phyloP scores from a whole-genome alignment of 2,329 filamentous ascomycete species.

The Colletotrichum sp. region DNA sequence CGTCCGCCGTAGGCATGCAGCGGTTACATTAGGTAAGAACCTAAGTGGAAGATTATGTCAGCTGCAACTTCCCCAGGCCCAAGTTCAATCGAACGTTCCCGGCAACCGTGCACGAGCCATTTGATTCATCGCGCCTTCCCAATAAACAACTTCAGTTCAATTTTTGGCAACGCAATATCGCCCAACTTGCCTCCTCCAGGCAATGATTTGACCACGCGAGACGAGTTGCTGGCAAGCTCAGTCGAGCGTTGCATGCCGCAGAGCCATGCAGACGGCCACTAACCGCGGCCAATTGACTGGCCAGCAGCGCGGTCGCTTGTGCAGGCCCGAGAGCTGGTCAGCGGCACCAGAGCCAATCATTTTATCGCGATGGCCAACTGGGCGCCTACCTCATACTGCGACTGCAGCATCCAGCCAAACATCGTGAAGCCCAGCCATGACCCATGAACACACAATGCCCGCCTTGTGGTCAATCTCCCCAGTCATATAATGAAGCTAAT shows the following conservation, averaged over 20 bases:
- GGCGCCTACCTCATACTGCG: conserved; percentile 23
- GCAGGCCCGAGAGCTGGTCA: conserved; percentile 19
- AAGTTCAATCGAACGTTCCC: neutral
- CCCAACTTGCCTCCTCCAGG: neutral
- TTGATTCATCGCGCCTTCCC: neutral
- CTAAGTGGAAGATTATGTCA: neutral
- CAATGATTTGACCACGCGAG: conserved; percentile 1
- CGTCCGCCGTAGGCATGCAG: neutral
- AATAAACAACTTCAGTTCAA: neutral
- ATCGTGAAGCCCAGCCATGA: conserved; percentile 10
- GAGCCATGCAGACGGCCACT: neutral
- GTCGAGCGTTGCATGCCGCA: neutral
- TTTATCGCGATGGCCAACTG: neutral
- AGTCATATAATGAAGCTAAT: conserved; percentile 21
- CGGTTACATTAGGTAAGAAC: neutral
- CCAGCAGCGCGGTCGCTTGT: conserved; percentile 5
- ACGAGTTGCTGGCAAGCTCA: neutral
- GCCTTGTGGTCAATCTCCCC: neutral
- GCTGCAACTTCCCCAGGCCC: neutral
- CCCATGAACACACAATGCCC: conserved; percentile 7
- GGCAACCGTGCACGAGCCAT: neutral
- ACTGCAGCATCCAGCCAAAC: conserved; percentile 22
- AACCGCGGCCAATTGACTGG: conserved; percentile 19
- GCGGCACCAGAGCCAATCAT: conserved; percentile 22
- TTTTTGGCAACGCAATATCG: neutral